Percentiles rank a stretch among this genome's conserved stretches.
Conservation (phyloP, 1,284 basidiomycete genomes). For the Vanrija sp. region DNA sequence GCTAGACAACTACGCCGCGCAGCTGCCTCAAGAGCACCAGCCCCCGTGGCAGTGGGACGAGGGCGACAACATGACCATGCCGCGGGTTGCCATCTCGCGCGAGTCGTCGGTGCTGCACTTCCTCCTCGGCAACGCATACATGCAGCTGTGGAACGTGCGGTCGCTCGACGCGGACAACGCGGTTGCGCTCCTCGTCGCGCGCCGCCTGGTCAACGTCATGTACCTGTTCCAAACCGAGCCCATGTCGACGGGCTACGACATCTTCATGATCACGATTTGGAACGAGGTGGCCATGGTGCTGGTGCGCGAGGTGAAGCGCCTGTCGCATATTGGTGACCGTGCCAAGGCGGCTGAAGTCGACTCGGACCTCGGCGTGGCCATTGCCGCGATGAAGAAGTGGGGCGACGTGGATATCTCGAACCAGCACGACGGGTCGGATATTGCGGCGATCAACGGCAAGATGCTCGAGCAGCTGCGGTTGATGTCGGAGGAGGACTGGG, state of each 20-base stretch:
- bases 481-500: slow-evolving; percentile 24
- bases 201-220: slow-evolving; percentile 27
- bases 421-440: slow-evolving; percentile 21
- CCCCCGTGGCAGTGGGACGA: slow-evolving; percentile 33
- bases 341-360: slow-evolving; percentile 22
- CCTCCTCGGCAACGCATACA: slow-evolving; percentile 26
- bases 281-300: slow-evolving; percentile 31
- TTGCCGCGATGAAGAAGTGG: slow-evolving; percentile 23
- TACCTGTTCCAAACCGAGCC: slow-evolving; percentile 22
- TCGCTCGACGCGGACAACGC: slow-evolving; percentile 21
- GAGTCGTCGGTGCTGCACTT: slow-evolving; percentile 21
- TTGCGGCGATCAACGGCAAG: slow-evolving; percentile 28
- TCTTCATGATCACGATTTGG: slow-evolving; percentile 30
- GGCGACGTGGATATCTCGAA: slow-evolving; percentile 21
- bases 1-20: slow-evolving; percentile 13
- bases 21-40: slow-evolving; percentile 25
- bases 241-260: slow-evolving; percentile 21
- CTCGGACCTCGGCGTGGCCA: slow-evolving; percentile 28
- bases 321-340: slow-evolving; percentile 8
- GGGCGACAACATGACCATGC: slow-evolving; percentile 12
- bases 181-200: slow-evolving; percentile 24
- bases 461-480: slow-evolving; percentile 25
- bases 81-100: slow-evolving; percentile 11
- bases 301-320: slow-evolving; percentile 25
- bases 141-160: slow-evolving; percentile 28